A percentile compares a stretch with the other conserved stretches of the same genome.
phyloP scores from a whole-genome alignment of 1,284 basidiomycete genomes.

The Marasmius sp. region DNA sequence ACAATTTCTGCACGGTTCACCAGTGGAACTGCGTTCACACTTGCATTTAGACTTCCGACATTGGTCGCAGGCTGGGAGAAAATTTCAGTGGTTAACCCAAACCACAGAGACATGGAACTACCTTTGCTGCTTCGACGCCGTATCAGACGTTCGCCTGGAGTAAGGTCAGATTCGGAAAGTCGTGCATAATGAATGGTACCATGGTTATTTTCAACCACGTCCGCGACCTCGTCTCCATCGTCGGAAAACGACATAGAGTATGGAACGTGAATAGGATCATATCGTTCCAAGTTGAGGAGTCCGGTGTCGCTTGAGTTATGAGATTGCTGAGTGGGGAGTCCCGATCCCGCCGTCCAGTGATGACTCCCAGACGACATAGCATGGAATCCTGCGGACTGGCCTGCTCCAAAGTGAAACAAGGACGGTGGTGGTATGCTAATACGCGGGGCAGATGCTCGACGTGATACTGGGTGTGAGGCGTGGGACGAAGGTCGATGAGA shows the following conservation, averaged over 20 bases:
- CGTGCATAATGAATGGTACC: slow-evolving; percentile 17
- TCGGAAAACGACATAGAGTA: slow-evolving; percentile 44
- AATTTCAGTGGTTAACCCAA: neutral
- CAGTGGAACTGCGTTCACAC: slow-evolving; percentile 58
- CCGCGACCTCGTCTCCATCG: slow-evolving; percentile 50
- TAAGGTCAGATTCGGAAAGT: slow-evolving; percentile 19
- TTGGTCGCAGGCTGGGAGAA: slow-evolving; percentile 66
- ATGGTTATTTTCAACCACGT: slow-evolving; percentile 39
- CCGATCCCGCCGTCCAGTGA: neutral
- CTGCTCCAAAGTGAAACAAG: neutral
- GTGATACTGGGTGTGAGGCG: neutral
- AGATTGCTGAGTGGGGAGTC: neutral
- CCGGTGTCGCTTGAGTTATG: neutral
- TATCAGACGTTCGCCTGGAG: slow-evolving; percentile 48
- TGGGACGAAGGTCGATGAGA: slow-evolving; percentile 1
- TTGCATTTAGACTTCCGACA: slow-evolving; percentile 82
- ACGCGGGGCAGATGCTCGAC: slow-evolving; percentile 2
- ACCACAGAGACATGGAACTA: slow-evolving; percentile 20
- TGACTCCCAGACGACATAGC: neutral
- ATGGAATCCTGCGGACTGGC: neutral
- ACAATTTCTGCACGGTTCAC: slow-evolving; percentile 70
- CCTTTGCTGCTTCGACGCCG: slow-evolving; percentile 72
- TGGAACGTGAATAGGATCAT: slow-evolving; percentile 15
- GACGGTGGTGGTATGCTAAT: neutral
- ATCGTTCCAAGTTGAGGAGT: neutral